Conservation (phyloP, 257 asterid species). For the Ilex asprella region DNA sequence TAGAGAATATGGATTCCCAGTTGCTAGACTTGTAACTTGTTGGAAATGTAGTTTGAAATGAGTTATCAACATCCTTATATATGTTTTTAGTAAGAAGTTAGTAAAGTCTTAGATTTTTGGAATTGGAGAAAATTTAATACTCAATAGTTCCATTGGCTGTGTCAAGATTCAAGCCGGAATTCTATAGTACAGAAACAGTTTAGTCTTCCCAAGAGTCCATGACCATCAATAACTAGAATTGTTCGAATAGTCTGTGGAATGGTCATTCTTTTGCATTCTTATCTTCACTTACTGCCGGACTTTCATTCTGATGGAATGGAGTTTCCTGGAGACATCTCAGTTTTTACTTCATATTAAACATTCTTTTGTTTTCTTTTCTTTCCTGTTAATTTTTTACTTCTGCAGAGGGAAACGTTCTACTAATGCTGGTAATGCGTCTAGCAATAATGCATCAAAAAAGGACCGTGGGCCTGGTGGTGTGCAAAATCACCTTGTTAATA, state of each 20-base stretch:
- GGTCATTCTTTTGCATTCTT: neutral
- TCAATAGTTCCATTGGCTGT: neutral
- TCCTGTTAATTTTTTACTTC: constrained; percentile 5
- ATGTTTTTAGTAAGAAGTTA: too few relatives aligned
- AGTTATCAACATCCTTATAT: too few relatives aligned
- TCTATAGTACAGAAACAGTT: neutral
- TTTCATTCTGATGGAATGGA: neutral
- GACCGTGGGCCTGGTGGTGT: constrained; percentile 55
- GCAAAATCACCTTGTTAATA: constrained; percentile 30
- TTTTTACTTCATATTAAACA: too few relatives aligned
- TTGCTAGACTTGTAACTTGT: too few relatives aligned
- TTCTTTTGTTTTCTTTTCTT: constrained; percentile 1
- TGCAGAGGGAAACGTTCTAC: constrained; percentile 60
- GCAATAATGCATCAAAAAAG: constrained; percentile 39
- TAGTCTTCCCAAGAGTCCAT: neutral
- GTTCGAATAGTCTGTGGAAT: neutral
- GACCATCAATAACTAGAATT: neutral
- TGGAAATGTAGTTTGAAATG: too few relatives aligned
- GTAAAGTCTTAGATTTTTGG: too few relatives aligned
- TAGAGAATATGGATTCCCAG: too few relatives aligned
- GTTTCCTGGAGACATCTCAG: too few relatives aligned
- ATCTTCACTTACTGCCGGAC: neutral
- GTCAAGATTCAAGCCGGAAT: neutral
- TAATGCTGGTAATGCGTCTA: constrained; percentile 35
- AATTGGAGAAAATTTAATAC: too few relatives aligned